These are phyloP conservation scores for Periconia macrospinosa DNA, from an alignment of 2,329 filamentous ascomycete genomes.

Conservation along the genomic window DNA sequence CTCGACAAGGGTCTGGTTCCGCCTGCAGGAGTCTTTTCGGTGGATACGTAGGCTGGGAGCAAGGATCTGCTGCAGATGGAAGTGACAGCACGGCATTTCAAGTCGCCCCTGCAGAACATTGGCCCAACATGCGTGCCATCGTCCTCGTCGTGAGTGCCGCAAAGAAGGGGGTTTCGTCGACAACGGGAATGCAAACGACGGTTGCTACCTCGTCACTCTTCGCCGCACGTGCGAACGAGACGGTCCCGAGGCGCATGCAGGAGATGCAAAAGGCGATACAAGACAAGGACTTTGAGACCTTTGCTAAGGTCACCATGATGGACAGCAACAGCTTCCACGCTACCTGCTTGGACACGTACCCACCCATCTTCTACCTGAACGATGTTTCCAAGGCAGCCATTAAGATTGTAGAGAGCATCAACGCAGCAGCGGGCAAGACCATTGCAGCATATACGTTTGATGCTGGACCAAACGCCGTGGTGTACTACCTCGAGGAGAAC, in stretches of 20 bases:
- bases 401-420: constrained; percentile 85
- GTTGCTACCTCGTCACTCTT: constrained; percentile 91
- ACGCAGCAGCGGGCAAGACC: constrained; percentile 73
- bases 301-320: constrained; percentile 90
- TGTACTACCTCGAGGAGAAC: constrained; percentile 89
- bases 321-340: constrained; percentile 98
- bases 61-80: constrained; percentile 74
- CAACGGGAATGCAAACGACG: constrained; percentile 95
- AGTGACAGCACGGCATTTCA: constrained; percentile 86
- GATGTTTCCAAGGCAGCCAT: constrained; percentile 88
- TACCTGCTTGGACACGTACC: constrained; percentile 90
- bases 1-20: constrained; percentile 90
- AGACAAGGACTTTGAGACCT: constrained; percentile 78
- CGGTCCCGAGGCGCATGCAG: constrained; percentile 82
- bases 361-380: constrained; percentile 98
- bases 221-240: constrained; percentile 68
- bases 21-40: constrained; percentile 93
- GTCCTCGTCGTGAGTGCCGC: constrained; percentile 89
- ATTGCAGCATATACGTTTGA: constrained; percentile 97
- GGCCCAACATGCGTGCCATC: constrained; percentile 91
- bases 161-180: constrained; percentile 94
- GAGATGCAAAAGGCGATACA: constrained; percentile 82
- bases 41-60: constrained; percentile 94
- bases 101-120: constrained; percentile 85
- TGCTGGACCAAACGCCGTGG: constrained; percentile 92